Evolutionary conservation across 1,284 basidiomycete genomes (phyloP), one percentile per base, ranked within the genome.

Genomic region (Cutaneotrichosporon dermatis): DNA sequence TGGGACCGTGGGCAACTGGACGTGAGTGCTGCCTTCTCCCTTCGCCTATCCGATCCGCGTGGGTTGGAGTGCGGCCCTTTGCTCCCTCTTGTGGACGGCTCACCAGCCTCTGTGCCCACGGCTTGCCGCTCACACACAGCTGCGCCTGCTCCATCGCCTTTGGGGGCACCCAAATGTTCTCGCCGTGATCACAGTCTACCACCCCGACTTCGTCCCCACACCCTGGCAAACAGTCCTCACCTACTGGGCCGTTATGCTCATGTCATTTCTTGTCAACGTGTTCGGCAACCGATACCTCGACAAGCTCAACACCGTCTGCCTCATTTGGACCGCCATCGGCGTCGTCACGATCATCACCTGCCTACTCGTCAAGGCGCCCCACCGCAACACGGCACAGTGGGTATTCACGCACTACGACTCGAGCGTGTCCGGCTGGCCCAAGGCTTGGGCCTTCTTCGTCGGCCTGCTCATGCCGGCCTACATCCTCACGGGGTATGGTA

Each of bases 141-240:
- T 46, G 44, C 25, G 44, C 44, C 4, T n/a, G 15, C n/a, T 80
- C 79, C 7, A 80, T 81, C 72, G 79, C 78, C 53, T 81, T 81
- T 58, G 80, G 79, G 2, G 79, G 79, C 6, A 72, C 77, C n/a
- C 80, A 80, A 60, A 70, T 81, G 12, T 78, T 81, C 70, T 81
- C 48, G 79, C 79, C 6, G 79, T 76, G 15, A 75, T 80, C 45
- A 79, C 77, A 36, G 69, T 80, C 16, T 80, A 64, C 69, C 69
- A 76, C 58, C 71, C 74, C 9, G 71, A 73, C 46, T 49, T 33
- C 13, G 75, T 76, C 1, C 76, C 76, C 1, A 76, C 74, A 2
- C 64, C 74, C 2, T 79, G 76, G 76, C 76, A 79, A 59, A 77
- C 75, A 0, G 67, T 78, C 33, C 65, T 80, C 33, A 72, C 72